Evolutionary conservation across 345 rosid genomes (phyloP), one percentile per base, ranked within the genome.

Genomic region (Camelina hispida): DNA sequence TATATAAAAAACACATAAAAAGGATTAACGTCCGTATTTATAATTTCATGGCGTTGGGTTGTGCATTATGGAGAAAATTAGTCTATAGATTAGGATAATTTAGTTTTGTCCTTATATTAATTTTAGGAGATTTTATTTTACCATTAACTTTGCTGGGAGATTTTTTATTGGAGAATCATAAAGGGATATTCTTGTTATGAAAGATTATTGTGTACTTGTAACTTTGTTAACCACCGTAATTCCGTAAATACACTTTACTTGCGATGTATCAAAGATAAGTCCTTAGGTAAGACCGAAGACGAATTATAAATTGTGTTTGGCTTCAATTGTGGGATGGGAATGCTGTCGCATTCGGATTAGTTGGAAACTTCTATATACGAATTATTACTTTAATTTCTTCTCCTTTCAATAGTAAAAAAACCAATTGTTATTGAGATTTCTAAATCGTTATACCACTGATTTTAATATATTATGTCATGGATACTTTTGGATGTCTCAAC

Each of bases 11-110:
- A 59, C 65, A 76, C 64, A 56, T 69, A 69, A 55, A 69, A 62
- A 46, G 80, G 43, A 48, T 38, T 76, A 62, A 76, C 71, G 66
- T 77, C 47, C 71, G 60, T 70, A 55, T 44, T 11, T 69, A 46
- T 16, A 70, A 35, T 25, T 16, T 63, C 28, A 4, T 46, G 66
- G 66, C 50, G 80, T 70, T 77, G 28, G 58, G 58, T 76, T 62
- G 80, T 56, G 75, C 76, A 77, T 76, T 76, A 62, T 47, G 38
- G 66, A 69, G 44, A 76, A 76, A 62, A 54, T 69, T 54, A 62
- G 25, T 54, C 23, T 17, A 47, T 40, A 16, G 71, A 66, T 67
- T 59, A 58, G 23, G 73, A 59, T 67, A 50, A 48, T 66, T 75
- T 37, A 66, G 62, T 18, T 66, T 74, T 74, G 78, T 58, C 61